A percentile compares a stretch with the other conserved stretches of the same genome.
These are phyloP conservation scores for Fusarium austroafricanum DNA, from an alignment of 2,329 filamentous ascomycete genomes.

Conservation along the genomic window DNA sequence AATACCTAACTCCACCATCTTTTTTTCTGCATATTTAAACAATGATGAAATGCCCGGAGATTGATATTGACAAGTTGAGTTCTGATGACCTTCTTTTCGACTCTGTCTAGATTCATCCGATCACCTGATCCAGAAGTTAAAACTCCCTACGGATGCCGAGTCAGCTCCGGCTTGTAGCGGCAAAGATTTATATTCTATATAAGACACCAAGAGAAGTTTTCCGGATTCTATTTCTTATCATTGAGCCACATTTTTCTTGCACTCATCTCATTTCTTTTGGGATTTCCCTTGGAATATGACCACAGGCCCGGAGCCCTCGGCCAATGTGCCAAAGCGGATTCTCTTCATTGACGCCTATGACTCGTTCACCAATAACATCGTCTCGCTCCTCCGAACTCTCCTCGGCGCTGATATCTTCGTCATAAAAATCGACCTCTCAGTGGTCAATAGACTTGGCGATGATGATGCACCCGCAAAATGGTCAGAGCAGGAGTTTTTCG, in stretches of 20 bases:
- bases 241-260: too few species aligned
- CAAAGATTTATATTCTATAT: constrained; percentile 37
- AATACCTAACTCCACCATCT: too few species aligned
- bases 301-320: constrained; percentile 34
- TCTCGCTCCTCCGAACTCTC: constrained; percentile 79
- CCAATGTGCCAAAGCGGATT: constrained; percentile 59
- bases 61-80: too few species aligned
- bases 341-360: constrained; percentile 97
- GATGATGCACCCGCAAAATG: constrained; percentile 47
- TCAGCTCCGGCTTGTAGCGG: constrained; percentile 45
- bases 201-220: constrained; percentile 21
- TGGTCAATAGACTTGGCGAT: constrained; percentile 60
- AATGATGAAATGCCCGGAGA: too few species aligned
- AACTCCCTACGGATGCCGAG: too few species aligned
- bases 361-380: constrained; percentile 96
- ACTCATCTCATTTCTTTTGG: too few species aligned
- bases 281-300: too few species aligned
- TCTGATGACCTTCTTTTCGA: too few species aligned
- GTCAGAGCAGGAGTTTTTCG: constrained; percentile 56
- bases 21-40: too few species aligned
- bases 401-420: constrained; percentile 73
- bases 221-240: too few species aligned
- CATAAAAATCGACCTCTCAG: constrained; percentile 52
- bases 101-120: too few species aligned
- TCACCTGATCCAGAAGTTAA: too few species aligned